phyloP scores from a whole-genome alignment of 192 early-diverging fungal species.

The Coemansia sp. region DNA sequence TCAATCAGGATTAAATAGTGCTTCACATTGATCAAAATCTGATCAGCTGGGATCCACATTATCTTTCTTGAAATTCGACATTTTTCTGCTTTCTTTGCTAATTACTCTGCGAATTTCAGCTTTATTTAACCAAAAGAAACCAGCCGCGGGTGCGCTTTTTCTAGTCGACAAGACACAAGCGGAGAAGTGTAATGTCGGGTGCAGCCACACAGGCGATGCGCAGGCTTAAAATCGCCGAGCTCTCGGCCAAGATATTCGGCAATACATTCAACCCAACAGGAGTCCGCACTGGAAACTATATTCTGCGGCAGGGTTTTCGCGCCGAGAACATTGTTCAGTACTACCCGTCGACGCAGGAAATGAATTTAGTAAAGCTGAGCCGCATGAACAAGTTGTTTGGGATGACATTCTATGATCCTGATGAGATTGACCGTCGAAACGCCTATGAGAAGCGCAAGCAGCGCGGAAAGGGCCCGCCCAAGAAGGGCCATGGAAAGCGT shows the following conservation, averaged over 20 bases:
- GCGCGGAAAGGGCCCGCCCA: conserved; percentile 76
- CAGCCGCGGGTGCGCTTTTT: not conserved
- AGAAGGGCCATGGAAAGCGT: conserved; percentile 62
- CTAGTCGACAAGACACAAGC: not conserved
- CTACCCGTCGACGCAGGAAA: conserved; percentile 60
- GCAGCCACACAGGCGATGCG: conserved; percentile 22
- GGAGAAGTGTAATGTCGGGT: conserved; percentile 18
- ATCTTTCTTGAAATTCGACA: not conserved
- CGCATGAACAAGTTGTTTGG: conserved; percentile 35
- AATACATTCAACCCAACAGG: conserved; percentile 70
- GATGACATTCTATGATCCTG: conserved; percentile 49
- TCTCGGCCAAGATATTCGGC: conserved; percentile 65
- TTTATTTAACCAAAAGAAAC: conserved; percentile 3
- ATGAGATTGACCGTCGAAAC: conserved; percentile 67
- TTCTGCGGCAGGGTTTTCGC: conserved; percentile 66
- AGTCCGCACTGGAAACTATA: conserved; percentile 69
- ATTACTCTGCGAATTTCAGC: not conserved
- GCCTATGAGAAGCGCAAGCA: conserved; percentile 65
- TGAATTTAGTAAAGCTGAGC: conserved; percentile 25
- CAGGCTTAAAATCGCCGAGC: conserved; percentile 56
- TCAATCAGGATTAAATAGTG: too few species aligned
- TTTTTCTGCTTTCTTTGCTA: not conserved
- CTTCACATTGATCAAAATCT: not conserved
- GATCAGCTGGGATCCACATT: not conserved
- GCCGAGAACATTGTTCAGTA: conserved; percentile 66